Evolutionary conservation across 495 filamentous ascomycete species (phyloP).

Genomic region (Trichoderma virens): DNA sequence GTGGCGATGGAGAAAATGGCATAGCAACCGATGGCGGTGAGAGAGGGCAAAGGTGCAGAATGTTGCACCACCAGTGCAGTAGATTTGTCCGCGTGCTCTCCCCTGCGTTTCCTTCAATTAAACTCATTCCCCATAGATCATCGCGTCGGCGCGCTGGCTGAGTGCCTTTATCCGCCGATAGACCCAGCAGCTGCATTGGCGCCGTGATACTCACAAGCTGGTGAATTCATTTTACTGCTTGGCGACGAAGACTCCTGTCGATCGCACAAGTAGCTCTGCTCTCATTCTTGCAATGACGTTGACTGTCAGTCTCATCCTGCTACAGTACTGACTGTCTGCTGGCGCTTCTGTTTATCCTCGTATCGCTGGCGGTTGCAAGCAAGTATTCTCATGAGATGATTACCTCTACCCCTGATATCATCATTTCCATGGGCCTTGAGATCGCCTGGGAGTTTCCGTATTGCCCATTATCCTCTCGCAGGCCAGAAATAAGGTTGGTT

Average conservation of each 20-base stretch:
- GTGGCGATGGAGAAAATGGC: neutral
- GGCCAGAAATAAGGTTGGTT: neutral
- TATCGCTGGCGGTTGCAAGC: no score
- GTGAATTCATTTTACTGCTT: no score
- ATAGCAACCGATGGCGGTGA: neutral
- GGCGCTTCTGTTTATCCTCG: no score
- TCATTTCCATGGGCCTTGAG: no score
- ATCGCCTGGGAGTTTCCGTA: no score
- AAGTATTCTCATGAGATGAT: no score
- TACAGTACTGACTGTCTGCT: no score
- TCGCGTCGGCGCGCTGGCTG: neutral
- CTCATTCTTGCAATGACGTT: neutral
- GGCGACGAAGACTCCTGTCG: no score
- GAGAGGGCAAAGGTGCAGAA: neutral
- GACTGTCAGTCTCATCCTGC: no score
- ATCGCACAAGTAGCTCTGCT: no score
- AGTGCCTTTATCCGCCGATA: neutral
- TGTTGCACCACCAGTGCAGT: no score
- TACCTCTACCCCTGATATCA: no score
- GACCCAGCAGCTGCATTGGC: neutral
- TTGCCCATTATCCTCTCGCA: neutral
- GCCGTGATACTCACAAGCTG: neutral
- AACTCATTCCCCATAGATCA: neutral
- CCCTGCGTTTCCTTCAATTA: neutral
- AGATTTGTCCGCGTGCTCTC: neutral